phyloP scores from a whole-genome alignment of 2,329 filamentous ascomycete species.

The Botrytis galanthina region DNA sequence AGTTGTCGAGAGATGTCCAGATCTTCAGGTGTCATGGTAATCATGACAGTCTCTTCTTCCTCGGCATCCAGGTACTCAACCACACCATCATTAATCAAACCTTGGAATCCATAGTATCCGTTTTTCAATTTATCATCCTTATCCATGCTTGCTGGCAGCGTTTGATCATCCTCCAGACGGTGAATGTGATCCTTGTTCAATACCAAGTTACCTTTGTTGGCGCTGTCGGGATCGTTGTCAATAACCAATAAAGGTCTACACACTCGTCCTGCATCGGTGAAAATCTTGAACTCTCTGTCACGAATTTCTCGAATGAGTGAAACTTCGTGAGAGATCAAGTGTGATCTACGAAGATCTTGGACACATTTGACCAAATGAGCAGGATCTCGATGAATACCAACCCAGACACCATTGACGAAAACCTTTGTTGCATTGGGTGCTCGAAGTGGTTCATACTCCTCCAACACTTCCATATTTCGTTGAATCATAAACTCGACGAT shows the following conservation, averaged over 20 bases:
- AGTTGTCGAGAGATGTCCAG: constrained; percentile 73
- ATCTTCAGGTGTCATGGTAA: constrained; percentile 97
- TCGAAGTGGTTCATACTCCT: constrained; percentile 84
- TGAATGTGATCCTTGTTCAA: constrained; percentile 81
- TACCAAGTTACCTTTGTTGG: constrained; percentile 73
- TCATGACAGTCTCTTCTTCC: constrained; percentile 98
- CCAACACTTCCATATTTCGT: constrained; percentile 91
- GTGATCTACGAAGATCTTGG: constrained; percentile 72
- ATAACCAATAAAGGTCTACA: constrained; percentile 93
- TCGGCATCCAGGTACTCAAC: constrained; percentile 97
- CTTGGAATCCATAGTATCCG: constrained; percentile 81
- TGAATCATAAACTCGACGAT: constrained; percentile 95
- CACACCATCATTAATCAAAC: constrained; percentile 77
- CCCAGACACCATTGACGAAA: constrained; percentile 98
- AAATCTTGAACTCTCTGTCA: constrained; percentile 97
- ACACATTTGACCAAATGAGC: constrained; percentile 79
- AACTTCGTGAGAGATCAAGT: constrained; percentile 85
- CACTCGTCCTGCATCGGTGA: constrained; percentile 93
- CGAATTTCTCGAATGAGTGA: constrained; percentile 94
- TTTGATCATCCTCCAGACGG: constrained; percentile 70
- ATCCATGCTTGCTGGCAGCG: constrained; percentile 58
- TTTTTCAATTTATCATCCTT: constrained; percentile 54
- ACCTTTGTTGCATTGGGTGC: constrained; percentile 95
- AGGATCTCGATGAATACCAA: constrained; percentile 89
- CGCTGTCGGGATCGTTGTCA: constrained; percentile 75